Evolutionary conservation across 2,329 filamentous ascomycete genomes (phyloP), one percentile per base, ranked within the genome.

Genomic region (Neonectria punicea): DNA sequence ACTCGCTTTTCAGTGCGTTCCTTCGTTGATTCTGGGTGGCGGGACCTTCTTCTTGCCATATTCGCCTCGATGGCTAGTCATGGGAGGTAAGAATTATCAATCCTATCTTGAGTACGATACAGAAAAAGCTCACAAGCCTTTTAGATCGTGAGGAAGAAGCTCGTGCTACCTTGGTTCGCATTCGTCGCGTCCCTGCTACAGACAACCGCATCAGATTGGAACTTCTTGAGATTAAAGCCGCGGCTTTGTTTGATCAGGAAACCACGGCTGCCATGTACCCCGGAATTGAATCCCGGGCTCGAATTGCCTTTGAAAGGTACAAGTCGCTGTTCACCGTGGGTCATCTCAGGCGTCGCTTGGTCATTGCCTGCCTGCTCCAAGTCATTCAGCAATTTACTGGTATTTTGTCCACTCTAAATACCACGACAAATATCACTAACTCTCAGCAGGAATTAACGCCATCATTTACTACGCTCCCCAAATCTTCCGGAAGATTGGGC

Each of bases 401-500:
- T 63, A 49, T 10, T 20, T 25, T 14, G 13, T 1, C 3, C 8
- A 18, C 25, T 8, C 5, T 34, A 13, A 3, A 2, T 2, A 10
- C 1, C 2, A 4, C 5, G 5, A 36, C 1, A 1, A 11, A 18
- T 18, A 16, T 18, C 8, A 43, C 54, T 65, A 47, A 58, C 18
- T 8, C 13, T 4, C 1, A 2, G 8, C 34, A 67, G 62, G 65
- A 9, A 70, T 77, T 4, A 80, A 81, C 60, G 79, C 79, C 2
- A 81, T 85, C 47, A 81, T 86, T 71, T 87, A 87, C 78, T 87
- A 87, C 67, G 83, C 84, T 0, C 86, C 86, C 0, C 80, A 83
- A 51, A 88, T 89, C 67, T 89, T 88, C 78, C 77, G 78, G 55
- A 80, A 83, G 68, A 79, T 88, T 20, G 86, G 86, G 16, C 77